phyloP scores from a whole-genome alignment of 2,329 filamentous ascomycete species.

The Incumbomyces delicatus region DNA sequence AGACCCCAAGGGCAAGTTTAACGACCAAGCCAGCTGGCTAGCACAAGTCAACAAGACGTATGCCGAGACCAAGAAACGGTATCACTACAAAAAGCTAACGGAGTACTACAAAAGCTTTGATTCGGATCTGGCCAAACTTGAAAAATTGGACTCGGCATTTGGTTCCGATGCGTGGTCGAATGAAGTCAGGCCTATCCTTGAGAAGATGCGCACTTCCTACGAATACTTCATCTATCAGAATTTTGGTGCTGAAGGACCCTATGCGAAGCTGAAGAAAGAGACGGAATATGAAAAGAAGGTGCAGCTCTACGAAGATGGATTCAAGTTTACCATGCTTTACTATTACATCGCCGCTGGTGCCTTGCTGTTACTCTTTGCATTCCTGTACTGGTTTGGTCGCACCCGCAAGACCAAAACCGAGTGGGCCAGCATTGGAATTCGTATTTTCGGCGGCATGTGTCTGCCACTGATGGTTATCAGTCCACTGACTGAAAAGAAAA shows the following conservation, averaged over 20 bases:
- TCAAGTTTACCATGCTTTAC: constrained; percentile 6
- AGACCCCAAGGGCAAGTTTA: not conserved
- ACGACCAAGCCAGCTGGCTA: not conserved
- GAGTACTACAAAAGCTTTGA: not conserved
- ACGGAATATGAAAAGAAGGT: constrained; percentile 5
- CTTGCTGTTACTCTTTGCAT: constrained; percentile 7
- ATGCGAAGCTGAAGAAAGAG: constrained; percentile 1
- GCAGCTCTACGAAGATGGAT: constrained; percentile 7
- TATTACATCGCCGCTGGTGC: constrained; percentile 9
- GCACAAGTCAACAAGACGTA: not conserved
- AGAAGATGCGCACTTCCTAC: constrained; percentile 1
- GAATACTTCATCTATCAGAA: constrained; percentile 8
- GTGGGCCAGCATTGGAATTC: constrained; percentile 7
- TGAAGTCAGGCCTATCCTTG: constrained; percentile 4
- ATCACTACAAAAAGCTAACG: constrained; percentile 6
- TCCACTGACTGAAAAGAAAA: not conserved
- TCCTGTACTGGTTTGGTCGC: constrained; percentile 21
- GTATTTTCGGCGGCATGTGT: constrained; percentile 7
- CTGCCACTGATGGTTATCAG: constrained; percentile 3
- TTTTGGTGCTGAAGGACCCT: constrained; percentile 8
- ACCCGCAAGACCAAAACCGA: constrained; percentile 17
- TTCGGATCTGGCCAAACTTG: constrained; percentile 2
- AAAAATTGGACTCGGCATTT: constrained; percentile 1
- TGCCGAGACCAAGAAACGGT: not conserved
- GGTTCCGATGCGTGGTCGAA: constrained; percentile 1